Percentiles rank a stretch among this genome's conserved stretches.
These are phyloP conservation scores for Suhomyces vadensis DNA, from an alignment of 805 yeast genomes.

Conservation along the genomic window DNA sequence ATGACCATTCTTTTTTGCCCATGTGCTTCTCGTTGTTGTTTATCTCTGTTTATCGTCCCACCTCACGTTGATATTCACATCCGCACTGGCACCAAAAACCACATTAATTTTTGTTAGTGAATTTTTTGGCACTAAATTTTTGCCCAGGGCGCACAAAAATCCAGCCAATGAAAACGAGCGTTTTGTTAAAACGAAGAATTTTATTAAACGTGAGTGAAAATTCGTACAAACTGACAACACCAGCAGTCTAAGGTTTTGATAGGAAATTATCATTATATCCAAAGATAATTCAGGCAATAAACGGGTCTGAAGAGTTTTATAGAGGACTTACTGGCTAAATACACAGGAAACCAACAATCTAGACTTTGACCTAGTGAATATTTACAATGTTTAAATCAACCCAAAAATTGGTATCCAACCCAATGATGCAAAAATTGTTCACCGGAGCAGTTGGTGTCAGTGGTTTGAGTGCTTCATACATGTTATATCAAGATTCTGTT, in stretches of 20 bases:
- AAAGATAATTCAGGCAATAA: conserved; percentile 1
- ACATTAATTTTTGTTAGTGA: too few relatives aligned
- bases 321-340: conserved; percentile 1
- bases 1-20: background rate
- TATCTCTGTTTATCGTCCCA: background rate
- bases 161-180: conserved; percentile 8
- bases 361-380: background rate
- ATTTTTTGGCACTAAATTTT: conserved; percentile 1
- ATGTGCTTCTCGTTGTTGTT: background rate
- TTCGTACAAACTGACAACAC: conserved; percentile 5
- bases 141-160: conserved; percentile 3
- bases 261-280: conserved; percentile 3
- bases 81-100: background rate
- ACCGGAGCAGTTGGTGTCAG: conserved; percentile 68
- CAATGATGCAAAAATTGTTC: conserved; percentile 49
- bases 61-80: background rate
- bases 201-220: conserved; percentile 5
- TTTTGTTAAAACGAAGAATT: conserved; percentile 7
- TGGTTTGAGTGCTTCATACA: conserved; percentile 79
- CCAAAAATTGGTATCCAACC: conserved; percentile 12
- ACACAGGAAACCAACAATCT: background rate
- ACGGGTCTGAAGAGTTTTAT: background rate
- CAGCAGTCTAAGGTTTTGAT: conserved; percentile 1
- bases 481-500: conserved; percentile 78
- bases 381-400: conserved; percentile 10